Evolutionary conservation across 106 monocot species (phyloP).

Genomic region (Apostasia shenzhenica): DNA sequence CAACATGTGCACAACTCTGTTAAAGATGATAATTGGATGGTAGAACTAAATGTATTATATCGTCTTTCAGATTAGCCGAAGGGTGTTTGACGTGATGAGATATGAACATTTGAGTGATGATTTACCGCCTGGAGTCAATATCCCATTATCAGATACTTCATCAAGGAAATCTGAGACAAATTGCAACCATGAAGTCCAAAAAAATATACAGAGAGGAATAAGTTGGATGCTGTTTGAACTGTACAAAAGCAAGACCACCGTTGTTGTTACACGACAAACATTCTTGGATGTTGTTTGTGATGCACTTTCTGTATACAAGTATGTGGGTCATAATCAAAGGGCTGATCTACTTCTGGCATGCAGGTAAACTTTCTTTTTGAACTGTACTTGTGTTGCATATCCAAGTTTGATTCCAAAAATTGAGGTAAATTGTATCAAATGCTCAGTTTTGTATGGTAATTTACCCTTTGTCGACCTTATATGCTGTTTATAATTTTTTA

Average conservation of each 20-base stretch:
- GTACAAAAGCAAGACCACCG: constrained; percentile 55
- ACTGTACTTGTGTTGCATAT: no score
- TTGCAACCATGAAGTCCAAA: constrained; percentile 5
- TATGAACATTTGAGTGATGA: neutral
- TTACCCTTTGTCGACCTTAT: no score
- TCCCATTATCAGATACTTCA: constrained; percentile 6
- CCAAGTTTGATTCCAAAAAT: no score
- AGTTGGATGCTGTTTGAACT: constrained; percentile 41
- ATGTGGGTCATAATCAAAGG: constrained; percentile 61
- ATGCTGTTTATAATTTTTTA: no score
- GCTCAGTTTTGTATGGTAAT: no score
- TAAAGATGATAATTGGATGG: no score
- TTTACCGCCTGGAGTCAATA: constrained; percentile 1
- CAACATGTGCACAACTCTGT: no score
- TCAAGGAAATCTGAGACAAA: constrained; percentile 5
- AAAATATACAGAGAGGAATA: constrained; percentile 16
- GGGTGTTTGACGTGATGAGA: constrained; percentile 68
- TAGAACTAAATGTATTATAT: no score
- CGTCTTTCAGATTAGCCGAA: constrained; percentile 67
- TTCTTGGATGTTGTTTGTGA: constrained; percentile 58
- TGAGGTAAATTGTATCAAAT: no score
- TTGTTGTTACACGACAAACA: constrained; percentile 29
- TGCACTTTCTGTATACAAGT: constrained; percentile 57
- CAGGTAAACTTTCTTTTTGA: constrained; percentile 34
- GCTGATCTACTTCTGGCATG: constrained; percentile 59